Percentiles rank a stretch among this genome's conserved stretches.
Conservation (phyloP, 2,329 filamentous ascomycete species). For the Colletotrichum viniferum region DNA sequence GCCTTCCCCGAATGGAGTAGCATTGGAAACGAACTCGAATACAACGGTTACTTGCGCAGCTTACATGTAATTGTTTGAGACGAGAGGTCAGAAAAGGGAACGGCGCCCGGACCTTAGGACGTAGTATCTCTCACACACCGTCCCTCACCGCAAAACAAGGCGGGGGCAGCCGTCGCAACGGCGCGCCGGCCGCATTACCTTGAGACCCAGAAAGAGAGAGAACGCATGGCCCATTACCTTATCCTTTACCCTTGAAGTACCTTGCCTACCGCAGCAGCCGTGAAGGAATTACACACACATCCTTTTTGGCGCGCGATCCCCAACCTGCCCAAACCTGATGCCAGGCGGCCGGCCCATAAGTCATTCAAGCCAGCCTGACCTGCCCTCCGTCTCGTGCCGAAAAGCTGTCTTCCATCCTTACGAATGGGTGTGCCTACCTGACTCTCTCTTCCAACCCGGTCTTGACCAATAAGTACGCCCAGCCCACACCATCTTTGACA, state of each 20-base stretch:
- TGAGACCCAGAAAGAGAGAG: neutral
- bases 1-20: neutral
- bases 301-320: neutral
- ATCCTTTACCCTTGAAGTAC: neutral
- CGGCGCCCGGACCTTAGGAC: neutral
- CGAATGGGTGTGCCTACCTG: neutral
- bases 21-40: neutral
- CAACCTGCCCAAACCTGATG: neutral
- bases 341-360: neutral
- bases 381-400: slow-evolving; percentile 4
- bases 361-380: neutral
- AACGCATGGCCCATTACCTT: neutral
- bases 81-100: neutral
- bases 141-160: slow-evolving; percentile 9
- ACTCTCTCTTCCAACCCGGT: neutral
- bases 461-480: neutral
- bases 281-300: neutral
- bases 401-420: neutral
- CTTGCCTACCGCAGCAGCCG: neutral
- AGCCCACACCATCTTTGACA: neutral
- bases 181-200: neutral
- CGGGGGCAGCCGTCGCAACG: neutral
- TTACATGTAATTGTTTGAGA: neutral
- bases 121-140: neutral
- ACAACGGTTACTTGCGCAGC: neutral